A percentile compares a stretch with the other conserved stretches of the same genome.
phyloP scores from a whole-genome alignment of 148 eudicot species.

The Rhododendron henanense region DNA sequence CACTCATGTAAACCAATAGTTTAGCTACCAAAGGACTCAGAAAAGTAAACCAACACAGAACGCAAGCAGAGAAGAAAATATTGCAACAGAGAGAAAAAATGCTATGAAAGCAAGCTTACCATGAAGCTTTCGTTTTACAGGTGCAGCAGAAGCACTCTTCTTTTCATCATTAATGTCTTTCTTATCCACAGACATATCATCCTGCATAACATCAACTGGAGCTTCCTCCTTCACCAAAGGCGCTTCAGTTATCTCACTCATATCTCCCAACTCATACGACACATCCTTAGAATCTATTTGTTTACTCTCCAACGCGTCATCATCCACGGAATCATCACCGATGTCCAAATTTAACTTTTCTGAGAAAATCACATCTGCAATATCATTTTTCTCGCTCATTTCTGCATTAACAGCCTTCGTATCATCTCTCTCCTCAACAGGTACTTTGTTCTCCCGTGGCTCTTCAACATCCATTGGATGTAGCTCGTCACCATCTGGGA shows the following conservation, averaged over 20 bases:
- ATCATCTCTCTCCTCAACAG: slow-evolving; percentile 47
- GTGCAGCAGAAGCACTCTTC: slow-evolving; percentile 33
- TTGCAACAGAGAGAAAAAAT: neutral
- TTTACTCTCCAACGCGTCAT: slow-evolving; percentile 66
- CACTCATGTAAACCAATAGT: neutral
- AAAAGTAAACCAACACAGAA: neutral
- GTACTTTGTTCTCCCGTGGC: slow-evolving; percentile 50
- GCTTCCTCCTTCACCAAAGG: slow-evolving; percentile 36
- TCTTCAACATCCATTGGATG: slow-evolving; percentile 77
- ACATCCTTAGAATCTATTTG: slow-evolving; percentile 51
- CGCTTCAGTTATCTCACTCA: slow-evolving; percentile 40
- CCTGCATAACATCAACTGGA: slow-evolving; percentile 43
- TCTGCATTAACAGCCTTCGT: slow-evolving; percentile 45
- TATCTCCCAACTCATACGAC: slow-evolving; percentile 42
- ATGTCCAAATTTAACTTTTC: slow-evolving; percentile 81
- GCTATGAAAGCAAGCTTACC: slow-evolving; percentile 38
- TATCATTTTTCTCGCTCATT: slow-evolving; percentile 53
- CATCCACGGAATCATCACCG: slow-evolving; percentile 85
- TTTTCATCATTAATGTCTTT: slow-evolving; percentile 32
- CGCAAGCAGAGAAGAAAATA: slow-evolving; percentile 3
- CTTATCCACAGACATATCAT: slow-evolving; percentile 34
- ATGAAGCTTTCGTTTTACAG: slow-evolving; percentile 71
- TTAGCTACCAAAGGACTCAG: neutral
- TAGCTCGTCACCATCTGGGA: slow-evolving; percentile 53
- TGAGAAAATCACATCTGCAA: slow-evolving; percentile 57